Evolutionary conservation across 176 grass and related monocot species (phyloP), one percentile per base, ranked within the genome.

Genomic region (Oryza rufipogon): DNA sequence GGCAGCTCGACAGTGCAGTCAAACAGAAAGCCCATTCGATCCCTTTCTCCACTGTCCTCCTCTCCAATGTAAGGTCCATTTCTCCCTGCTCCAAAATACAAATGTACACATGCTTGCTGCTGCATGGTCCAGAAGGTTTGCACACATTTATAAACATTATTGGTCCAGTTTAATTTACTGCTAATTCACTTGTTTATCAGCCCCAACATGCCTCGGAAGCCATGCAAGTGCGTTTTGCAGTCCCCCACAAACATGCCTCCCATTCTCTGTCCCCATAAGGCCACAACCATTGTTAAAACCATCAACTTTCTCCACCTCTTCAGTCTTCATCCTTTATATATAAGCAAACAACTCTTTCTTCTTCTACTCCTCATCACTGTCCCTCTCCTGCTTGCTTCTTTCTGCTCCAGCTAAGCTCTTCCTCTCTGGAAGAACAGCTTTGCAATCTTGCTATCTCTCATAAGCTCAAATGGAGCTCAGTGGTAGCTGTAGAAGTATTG

Each of bases 191-290:
- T 76, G 72, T 64, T 87, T 76, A 71, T 44, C 77, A 47, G 7
- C 61, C 66, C 72, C 88, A 70, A 77, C 17, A 20, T 61, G 38
- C 84, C 48, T 87, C 23, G 84, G 76, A 39, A 64, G 80, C 3
- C 74, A 84, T 33, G 88, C 63, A 87, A 90, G 88, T 90, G 88
- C 89, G 87, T 83, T 91, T 87, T 87, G 81, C 87, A 77, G 17
- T 94, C 85, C 74, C 89, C 92, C 87, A 91, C 87, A 87, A 83
- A 87, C 92, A 87, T 87, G 92, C 92, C 61, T 67, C 74, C 89
- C 84, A 82, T 83, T 19, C 87, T 8, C 22, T 69, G 72, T 72
- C 64, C 58, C 72, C 73, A 7, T 26, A 15, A 60, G 68, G 68
- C 63, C 68, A 66, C 10, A 34, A 14, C 64, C 80, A 56, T 90